These are phyloP conservation scores for Vitellaria paradoxa DNA, from an alignment of 179 eudicot species.

Conservation along the genomic window DNA sequence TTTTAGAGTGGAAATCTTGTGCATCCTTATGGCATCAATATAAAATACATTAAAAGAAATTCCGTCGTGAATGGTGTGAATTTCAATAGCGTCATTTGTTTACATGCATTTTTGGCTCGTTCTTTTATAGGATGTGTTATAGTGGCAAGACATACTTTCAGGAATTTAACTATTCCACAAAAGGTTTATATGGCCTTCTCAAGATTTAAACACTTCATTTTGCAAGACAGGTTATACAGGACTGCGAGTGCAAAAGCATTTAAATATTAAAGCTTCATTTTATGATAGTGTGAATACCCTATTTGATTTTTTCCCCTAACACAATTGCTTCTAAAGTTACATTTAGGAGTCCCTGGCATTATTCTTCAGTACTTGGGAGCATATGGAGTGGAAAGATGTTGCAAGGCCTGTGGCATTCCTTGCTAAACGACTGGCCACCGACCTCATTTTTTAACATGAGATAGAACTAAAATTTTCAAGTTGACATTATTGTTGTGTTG, in stretches of 20 bases:
- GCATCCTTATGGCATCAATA: background rate
- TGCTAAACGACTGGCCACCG: slow-evolving; percentile 72
- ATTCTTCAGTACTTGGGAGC: slow-evolving; percentile 80
- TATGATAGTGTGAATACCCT: background rate
- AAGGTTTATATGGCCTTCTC: slow-evolving; percentile 4
- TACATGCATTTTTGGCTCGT: background rate
- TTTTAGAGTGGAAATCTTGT: background rate
- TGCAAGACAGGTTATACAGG: background rate
- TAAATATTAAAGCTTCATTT: background rate
- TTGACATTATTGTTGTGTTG: background rate
- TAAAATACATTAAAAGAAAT: background rate
- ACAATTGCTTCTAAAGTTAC: slow-evolving; percentile 23
- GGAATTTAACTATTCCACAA: background rate
- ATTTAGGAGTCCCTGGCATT: slow-evolving; percentile 72
- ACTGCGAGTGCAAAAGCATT: slow-evolving; percentile 6
- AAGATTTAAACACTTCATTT: slow-evolving; percentile 3
- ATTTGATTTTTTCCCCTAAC: background rate
- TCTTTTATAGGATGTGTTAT: background rate
- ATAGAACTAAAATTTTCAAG: background rate
- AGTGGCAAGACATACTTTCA: slow-evolving; percentile 1
- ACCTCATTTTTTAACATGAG: slow-evolving; percentile 18
- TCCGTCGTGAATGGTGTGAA: slow-evolving; percentile 6
- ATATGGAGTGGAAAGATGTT: slow-evolving; percentile 68
- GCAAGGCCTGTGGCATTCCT: slow-evolving; percentile 85
- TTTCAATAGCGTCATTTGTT: background rate